phyloP scores from a whole-genome alignment of 2,329 filamentous ascomycete genomes.

The Cadophora sp. region DNA sequence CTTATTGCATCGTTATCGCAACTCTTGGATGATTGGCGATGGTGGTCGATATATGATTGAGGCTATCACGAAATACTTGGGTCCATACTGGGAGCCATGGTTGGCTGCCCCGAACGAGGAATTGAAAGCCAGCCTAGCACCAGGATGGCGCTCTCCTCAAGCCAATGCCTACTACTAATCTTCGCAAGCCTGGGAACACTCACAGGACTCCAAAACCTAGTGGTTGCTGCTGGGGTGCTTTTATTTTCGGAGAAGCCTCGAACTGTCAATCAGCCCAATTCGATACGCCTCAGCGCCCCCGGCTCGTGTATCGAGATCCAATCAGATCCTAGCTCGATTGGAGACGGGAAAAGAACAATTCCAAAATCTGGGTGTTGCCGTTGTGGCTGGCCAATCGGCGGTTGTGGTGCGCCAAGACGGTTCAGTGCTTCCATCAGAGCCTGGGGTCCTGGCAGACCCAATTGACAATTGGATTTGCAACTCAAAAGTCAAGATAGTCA shows the following conservation, averaged over 20 bases:
- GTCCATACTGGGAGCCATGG: constrained; percentile 31
- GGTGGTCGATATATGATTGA: constrained; percentile 34
- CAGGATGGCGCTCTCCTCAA: neutral
- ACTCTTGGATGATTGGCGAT: constrained; percentile 36
- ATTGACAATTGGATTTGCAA: neutral
- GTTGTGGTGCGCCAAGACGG: neutral
- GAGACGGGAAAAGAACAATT: neutral
- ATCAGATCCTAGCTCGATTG: neutral
- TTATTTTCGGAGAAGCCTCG: too few species aligned
- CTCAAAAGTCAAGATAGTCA: neutral
- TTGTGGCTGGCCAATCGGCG: neutral
- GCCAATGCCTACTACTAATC: neutral
- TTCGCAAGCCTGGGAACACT: neutral
- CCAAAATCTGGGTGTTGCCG: neutral
- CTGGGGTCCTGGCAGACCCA: neutral
- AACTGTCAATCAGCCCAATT: too few species aligned
- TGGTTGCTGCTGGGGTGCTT: too few species aligned
- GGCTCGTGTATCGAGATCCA: neutral
- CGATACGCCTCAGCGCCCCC: too few species aligned
- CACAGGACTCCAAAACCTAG: too few species aligned
- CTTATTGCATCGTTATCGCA: constrained; percentile 40
- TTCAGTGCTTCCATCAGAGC: neutral
- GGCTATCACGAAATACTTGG: constrained; percentile 30
- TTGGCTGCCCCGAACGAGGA: constrained; percentile 16
- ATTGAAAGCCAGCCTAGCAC: neutral